Conservation (phyloP, 306 rosid species). For the Quercus robur region DNA sequence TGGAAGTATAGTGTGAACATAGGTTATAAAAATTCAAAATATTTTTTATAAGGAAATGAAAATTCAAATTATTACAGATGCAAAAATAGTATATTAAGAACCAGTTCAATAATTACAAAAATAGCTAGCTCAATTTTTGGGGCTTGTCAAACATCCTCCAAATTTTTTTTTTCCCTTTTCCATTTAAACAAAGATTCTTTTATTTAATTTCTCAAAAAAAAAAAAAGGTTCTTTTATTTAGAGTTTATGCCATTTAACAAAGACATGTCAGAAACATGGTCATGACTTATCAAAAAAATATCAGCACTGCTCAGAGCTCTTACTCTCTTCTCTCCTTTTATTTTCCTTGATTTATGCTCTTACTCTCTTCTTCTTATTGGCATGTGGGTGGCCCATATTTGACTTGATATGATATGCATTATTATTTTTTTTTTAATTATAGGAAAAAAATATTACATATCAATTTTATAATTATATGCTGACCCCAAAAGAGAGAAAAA, state of each 20-base stretch:
- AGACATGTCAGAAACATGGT: not conserved
- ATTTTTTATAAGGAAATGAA: not conserved
- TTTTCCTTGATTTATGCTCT: no score
- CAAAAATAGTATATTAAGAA: not conserved
- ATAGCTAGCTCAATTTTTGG: not conserved
- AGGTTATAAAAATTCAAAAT: not conserved
- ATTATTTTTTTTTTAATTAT: no score
- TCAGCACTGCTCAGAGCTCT: no score
- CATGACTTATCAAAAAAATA: no score
- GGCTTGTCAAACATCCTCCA: not conserved
- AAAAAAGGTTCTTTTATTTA: not conserved
- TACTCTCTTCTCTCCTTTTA: no score
- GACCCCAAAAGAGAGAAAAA: no score
- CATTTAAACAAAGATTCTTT: no score
- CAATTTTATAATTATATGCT: no score
- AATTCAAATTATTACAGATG: not conserved
- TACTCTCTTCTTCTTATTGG: no score
- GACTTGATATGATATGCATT: no score
- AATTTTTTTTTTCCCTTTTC: not conserved
- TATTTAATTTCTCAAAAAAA: not conserved
- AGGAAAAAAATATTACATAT: no score
- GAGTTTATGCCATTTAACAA: not conserved
- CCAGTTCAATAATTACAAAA: not conserved
- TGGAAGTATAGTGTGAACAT: not conserved
- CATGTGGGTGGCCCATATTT: no score